Percentiles rank a stretch among this genome's conserved stretches.
Conservation (phyloP, 345 rosid species). For the Pistacia vera region DNA sequence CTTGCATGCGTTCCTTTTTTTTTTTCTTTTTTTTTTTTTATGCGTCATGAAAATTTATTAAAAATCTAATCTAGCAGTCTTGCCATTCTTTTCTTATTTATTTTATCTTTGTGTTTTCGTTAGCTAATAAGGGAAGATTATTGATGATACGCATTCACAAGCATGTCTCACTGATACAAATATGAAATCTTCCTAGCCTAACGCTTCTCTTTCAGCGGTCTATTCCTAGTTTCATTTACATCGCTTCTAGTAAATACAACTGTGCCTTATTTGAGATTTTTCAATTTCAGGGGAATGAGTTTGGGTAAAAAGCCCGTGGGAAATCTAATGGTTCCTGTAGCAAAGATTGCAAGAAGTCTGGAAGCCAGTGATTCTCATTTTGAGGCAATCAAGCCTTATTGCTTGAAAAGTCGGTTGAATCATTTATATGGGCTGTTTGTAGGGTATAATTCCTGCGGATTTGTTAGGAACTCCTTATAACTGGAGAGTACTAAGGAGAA, state of each 20-base stretch:
- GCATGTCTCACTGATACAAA: too few relatives aligned
- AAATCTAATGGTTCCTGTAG: slow-evolving; percentile 22
- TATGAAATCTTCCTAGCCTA: slow-evolving; percentile 2
- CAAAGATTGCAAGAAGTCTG: slow-evolving; percentile 16
- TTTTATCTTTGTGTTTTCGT: not conserved
- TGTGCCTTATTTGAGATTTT: slow-evolving; percentile 3
- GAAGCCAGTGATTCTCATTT: slow-evolving; percentile 23
- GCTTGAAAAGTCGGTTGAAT: slow-evolving; percentile 65
- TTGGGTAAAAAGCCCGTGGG: slow-evolving; percentile 14
- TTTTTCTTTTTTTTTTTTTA: not conserved
- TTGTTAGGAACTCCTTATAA: slow-evolving; percentile 69
- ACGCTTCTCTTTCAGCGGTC: not conserved
- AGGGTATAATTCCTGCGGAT: slow-evolving; percentile 67
- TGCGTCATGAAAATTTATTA: too few relatives aligned
- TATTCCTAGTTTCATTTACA: slow-evolving; percentile 6
- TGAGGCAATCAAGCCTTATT: slow-evolving; percentile 41
- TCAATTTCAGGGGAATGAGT: slow-evolving; percentile 39
- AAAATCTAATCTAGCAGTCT: not conserved
- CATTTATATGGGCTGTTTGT: slow-evolving; percentile 83
- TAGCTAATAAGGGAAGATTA: not conserved
- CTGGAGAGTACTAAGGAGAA: slow-evolving; percentile 67
- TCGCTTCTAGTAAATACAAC: not conserved
- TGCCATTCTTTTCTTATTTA: not conserved
- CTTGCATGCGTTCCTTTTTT: not conserved
- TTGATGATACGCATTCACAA: not conserved